Evolutionary conservation across 2,329 filamentous ascomycete species (phyloP), one percentile per base, ranked within the genome.

Genomic region (Fusarium udum): DNA sequence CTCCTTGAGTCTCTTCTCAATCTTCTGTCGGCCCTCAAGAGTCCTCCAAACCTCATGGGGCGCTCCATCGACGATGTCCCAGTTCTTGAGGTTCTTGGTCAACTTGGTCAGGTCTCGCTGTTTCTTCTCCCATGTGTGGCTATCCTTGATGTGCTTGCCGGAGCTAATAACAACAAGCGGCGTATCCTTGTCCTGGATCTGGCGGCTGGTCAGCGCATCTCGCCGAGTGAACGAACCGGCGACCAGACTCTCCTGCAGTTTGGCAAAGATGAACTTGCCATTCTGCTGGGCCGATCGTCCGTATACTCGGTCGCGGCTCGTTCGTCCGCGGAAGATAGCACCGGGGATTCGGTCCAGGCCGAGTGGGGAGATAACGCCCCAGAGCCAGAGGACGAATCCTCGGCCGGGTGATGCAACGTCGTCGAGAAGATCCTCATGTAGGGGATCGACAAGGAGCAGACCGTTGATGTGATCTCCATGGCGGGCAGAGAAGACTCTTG

Each of bases 231-330:
- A 90, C 2, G 93, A 94, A 73, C 91, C 89, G 1, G 95, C 95
- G 37, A 98, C 94, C 2, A 98, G 87, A 73, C 92, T 95, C 84
- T 99, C 96, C 83, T 99, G 96, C 63, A 99, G 86, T 82, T 95
- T 93, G 9, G 95, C 93, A 81, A 97, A 97, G 81, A 98, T 92
- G 80, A 90, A 92, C 80, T 95, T 97, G 69, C 93, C 93, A 31
- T 87, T 88, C 82, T 97, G 94, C 79, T 94, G 92, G 1, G 94
- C 90, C 10, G 91, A 90, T 49, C 90, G 88, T 18, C 96, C 96
- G 82, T 93, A 97, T 16, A 97, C 91, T 15, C 96, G 92, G 80
- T 98, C 95, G 79, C 92, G 90, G 42, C 93, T 91, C 3, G 88
- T 92, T 45, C 95, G 92, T 42, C 95, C 94, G 59, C 90, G 89